Conservation (phyloP, 768 basidiomycete genomes). For the Favolaschia claudopus region DNA sequence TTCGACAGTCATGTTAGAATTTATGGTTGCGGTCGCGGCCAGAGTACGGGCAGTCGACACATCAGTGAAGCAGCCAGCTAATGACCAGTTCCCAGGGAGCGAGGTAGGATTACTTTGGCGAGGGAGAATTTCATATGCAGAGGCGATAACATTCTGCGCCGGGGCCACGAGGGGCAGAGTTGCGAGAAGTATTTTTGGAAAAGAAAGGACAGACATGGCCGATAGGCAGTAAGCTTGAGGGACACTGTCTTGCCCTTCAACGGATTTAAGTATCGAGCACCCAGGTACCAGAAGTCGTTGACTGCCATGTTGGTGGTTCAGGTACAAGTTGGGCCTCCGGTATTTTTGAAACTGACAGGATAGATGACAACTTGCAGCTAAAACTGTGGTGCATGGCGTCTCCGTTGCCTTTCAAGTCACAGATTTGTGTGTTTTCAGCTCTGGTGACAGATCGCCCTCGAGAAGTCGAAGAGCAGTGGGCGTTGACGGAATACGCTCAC, state of each 20-base stretch:
- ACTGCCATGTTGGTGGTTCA: constrained; percentile 15
- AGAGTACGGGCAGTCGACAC: constrained; percentile 59
- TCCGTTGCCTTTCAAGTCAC: background rate
- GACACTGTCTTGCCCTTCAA: background rate
- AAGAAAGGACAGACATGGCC: constrained; percentile 28
- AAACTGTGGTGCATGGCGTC: background rate
- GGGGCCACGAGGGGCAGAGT: constrained; percentile 18
- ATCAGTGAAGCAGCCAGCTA: constrained; percentile 62
- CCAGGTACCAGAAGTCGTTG: constrained; percentile 17
- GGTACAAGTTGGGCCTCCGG: constrained; percentile 15
- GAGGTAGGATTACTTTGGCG: constrained; percentile 36
- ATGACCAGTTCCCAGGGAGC: constrained; percentile 53
- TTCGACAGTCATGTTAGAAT: constrained; percentile 60
- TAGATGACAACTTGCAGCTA: constrained; percentile 10
- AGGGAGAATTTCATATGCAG: background rate
- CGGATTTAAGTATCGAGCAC: constrained; percentile 11
- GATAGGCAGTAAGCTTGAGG: constrained; percentile 4
- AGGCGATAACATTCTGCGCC: background rate
- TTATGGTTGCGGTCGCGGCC: constrained; percentile 48
- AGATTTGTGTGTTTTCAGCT: background rate
- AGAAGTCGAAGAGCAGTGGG: constrained; percentile 6
- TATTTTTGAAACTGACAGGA: constrained; percentile 18
- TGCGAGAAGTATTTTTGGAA: background rate
- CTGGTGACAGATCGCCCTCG: constrained; percentile 28
- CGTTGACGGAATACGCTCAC: no score